Percentiles rank a stretch among this genome's conserved stretches.
Evolutionary conservation across 441 rosid genomes (phyloP).

Genomic region (Erodium trifolium): DNA sequence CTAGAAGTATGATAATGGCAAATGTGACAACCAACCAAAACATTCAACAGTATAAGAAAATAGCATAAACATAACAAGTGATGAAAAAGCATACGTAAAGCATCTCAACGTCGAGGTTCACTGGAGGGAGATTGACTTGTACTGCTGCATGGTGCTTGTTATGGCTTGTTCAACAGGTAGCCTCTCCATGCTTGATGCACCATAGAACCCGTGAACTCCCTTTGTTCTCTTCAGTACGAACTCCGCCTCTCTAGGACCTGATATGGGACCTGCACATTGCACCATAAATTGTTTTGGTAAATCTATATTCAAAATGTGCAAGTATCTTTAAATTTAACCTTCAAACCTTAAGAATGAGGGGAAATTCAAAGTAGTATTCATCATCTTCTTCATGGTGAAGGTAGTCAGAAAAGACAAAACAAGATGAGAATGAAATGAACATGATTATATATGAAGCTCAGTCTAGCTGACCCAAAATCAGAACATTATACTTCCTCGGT

Average conservation of each 20-base stretch:
- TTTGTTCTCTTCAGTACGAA: constrained; percentile 55
- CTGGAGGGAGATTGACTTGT: constrained; percentile 59
- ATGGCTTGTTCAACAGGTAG: constrained; percentile 83
- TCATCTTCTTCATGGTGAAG: not conserved
- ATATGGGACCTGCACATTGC: constrained; percentile 68
- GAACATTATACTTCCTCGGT: not conserved
- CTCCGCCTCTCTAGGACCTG: constrained; percentile 71
- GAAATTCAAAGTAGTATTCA: not conserved
- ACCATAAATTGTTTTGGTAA: not conserved
- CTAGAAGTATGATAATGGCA: too few relatives aligned
- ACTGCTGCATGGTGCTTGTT: constrained; percentile 56
- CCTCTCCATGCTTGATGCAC: constrained; percentile 98
- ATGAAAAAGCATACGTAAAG: not conserved
- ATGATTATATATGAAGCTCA: not conserved
- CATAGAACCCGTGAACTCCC: constrained; percentile 89
- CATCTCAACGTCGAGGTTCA: constrained; percentile 27
- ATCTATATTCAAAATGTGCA: not conserved
- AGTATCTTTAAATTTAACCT: not conserved
- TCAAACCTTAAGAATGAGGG: not conserved
- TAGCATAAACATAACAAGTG: constrained; percentile 1
- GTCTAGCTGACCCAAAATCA: not conserved
- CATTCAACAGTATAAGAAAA: not conserved
- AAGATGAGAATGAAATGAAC: not conserved
- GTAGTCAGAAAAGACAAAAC: not conserved
- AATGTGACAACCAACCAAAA: too few relatives aligned